Evolutionary conservation across 2,329 filamentous ascomycete genomes (phyloP).

Genomic region (Phaeoacremonium minimum): DNA sequence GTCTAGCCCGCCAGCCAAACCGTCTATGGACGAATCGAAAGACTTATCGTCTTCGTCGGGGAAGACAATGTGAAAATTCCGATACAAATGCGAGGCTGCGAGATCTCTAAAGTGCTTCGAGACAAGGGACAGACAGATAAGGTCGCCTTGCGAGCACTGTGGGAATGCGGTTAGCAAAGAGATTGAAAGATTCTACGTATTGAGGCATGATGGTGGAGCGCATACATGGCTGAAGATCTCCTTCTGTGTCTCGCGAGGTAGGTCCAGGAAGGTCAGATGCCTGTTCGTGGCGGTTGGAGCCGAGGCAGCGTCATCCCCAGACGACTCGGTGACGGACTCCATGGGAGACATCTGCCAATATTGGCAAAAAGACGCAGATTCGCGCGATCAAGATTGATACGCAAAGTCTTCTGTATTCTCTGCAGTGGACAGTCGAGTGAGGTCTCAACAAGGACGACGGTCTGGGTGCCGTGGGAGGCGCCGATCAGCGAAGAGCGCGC

Average conservation of each 20-base stretch:
- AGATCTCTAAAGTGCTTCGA: conserved; percentile 54
- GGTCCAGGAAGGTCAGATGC: conserved; percentile 29
- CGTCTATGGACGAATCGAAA: conserved; percentile 50
- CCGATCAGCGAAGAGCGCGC: too few relatives aligned
- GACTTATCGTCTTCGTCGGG: conserved; percentile 51
- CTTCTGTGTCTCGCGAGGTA: conserved; percentile 43
- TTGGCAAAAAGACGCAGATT: too few relatives aligned
- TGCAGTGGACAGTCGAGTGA: too few relatives aligned
- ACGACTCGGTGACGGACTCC: too few relatives aligned
- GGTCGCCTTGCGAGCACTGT: conserved; percentile 47
- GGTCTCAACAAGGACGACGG: too few relatives aligned
- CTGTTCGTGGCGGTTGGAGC: too few relatives aligned
- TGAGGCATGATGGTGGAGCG: conserved; percentile 7
- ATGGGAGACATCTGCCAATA: too few relatives aligned
- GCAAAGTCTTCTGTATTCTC: too few relatives aligned
- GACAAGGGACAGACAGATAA: conserved; percentile 55
- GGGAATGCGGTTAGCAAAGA: conserved; percentile 2
- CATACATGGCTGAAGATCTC: conserved; percentile 43
- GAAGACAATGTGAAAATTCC: conserved; percentile 56
- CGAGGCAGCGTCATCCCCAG: too few relatives aligned
- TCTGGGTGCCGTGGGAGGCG: too few relatives aligned
- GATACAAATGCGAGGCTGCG: conserved; percentile 54
- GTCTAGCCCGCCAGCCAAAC: conserved; percentile 53
- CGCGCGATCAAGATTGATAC: too few relatives aligned
- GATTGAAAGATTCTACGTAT: conserved; percentile 1